A percentile compares a stretch with the other conserved stretches of the same genome.
phyloP scores from a whole-genome alignment of 164 flowering plant species.

The Malania oleifera region DNA sequence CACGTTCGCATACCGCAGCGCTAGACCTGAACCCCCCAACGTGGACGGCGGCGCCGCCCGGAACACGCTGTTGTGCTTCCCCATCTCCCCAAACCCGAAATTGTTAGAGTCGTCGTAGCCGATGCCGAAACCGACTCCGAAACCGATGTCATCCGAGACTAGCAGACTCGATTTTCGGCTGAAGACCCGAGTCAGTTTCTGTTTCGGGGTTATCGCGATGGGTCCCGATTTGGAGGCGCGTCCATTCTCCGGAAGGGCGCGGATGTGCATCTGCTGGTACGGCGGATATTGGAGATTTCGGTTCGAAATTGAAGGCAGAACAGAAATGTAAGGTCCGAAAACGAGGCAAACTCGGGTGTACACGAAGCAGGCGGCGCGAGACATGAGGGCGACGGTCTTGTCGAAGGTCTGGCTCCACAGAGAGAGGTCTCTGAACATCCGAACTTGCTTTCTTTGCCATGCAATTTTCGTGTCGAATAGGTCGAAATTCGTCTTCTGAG shows the following conservation, averaged over 20 bases:
- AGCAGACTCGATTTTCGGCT: conserved; percentile 20
- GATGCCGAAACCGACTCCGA: conserved; percentile 7
- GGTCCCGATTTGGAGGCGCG: conserved; percentile 6
- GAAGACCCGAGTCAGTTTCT: conserved; percentile 17
- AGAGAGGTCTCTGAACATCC: conserved; percentile 33
- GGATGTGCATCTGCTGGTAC: not conserved
- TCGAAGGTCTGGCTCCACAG: conserved; percentile 64
- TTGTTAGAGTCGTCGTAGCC: not conserved
- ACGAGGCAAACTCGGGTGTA: conserved; percentile 48
- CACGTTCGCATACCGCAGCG: conserved; percentile 61
- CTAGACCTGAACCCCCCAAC: conserved; percentile 66
- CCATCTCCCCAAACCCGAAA: not conserved
- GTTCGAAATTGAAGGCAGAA: conserved; percentile 20
- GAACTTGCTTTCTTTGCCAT: conserved; percentile 39
- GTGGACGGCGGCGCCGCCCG: conserved; percentile 42
- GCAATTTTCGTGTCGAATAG: conserved; percentile 38
- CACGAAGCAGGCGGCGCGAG: conserved; percentile 33
- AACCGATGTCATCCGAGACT: not conserved
- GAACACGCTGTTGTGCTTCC: conserved; percentile 18
- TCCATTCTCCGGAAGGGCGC: not conserved
- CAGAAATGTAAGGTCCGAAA: conserved; percentile 44
- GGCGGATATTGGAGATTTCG: conserved; percentile 7
- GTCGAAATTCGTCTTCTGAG: conserved; percentile 23
- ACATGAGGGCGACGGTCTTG: conserved; percentile 49
- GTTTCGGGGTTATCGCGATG: not conserved